A percentile compares a stretch with the other conserved stretches of the same genome.
phyloP scores from a whole-genome alignment of 306 rosid species.

The Spatholobus suberectus region DNA sequence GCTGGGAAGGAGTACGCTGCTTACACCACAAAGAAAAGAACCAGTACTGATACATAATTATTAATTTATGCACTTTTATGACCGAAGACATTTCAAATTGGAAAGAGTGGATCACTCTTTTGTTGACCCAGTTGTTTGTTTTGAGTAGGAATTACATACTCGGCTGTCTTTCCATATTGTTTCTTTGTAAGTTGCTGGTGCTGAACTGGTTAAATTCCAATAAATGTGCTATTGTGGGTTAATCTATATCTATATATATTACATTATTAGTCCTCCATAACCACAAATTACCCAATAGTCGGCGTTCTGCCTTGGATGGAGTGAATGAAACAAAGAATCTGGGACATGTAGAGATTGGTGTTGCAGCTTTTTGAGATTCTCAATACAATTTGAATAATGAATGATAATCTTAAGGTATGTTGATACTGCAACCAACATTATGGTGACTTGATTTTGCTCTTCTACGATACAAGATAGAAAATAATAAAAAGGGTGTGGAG shows the following conservation, averaged over 20 bases:
- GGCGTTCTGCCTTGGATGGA: neutral
- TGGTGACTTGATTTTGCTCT: neutral
- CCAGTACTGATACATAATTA: conserved; percentile 43
- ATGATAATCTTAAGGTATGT: neutral
- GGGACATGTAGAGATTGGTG: conserved; percentile 17
- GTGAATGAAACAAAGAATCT: neutral
- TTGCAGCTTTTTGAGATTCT: conserved; percentile 10
- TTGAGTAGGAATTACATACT: conserved; percentile 41
- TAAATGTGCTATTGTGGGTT: conserved; percentile 42
- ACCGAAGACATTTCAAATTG: conserved; percentile 40
- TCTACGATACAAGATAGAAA: neutral
- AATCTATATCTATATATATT: neutral
- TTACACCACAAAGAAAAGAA: conserved; percentile 88
- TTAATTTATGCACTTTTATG: conserved; percentile 36
- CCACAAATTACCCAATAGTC: neutral
- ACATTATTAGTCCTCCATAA: neutral
- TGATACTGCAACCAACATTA: neutral
- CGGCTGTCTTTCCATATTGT: conserved; percentile 26
- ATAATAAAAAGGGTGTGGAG: neutral
- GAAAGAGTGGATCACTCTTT: conserved; percentile 56
- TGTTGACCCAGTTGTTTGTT: conserved; percentile 48
- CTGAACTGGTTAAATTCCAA: conserved; percentile 49
- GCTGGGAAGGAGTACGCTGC: conserved; percentile 87
- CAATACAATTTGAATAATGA: neutral
- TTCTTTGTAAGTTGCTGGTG: conserved; percentile 49